These are phyloP conservation scores for Sporothrix brunneoviolacea DNA, from an alignment of 2,329 filamentous ascomycete species.

Conservation along the genomic window DNA sequence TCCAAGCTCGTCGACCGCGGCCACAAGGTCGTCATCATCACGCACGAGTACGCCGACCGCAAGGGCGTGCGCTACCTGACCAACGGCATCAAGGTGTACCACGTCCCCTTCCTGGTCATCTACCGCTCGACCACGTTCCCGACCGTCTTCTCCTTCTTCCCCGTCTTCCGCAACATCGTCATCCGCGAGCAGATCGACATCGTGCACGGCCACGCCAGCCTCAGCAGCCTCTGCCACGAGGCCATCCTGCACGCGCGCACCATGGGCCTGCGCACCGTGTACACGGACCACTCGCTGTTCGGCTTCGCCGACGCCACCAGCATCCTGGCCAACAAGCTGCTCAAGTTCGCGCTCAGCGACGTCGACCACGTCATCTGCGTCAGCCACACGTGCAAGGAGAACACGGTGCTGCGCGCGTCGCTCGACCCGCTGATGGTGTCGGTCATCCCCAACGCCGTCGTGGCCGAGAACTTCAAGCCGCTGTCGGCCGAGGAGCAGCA, in stretches of 20 bases:
- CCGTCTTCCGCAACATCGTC: constrained; percentile 93
- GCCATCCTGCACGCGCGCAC: constrained; percentile 90
- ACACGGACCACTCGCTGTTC: constrained; percentile 95
- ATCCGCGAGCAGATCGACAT: constrained; percentile 94
- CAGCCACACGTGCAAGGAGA: constrained; percentile 98
- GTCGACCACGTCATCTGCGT: constrained; percentile 98
- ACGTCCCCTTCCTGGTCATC: constrained; percentile 92
- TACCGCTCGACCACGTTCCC: constrained; percentile 91
- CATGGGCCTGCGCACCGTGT: constrained; percentile 93
- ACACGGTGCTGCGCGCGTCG: constrained; percentile 89
- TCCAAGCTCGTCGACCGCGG: constrained; percentile 95
- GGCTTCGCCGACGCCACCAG: constrained; percentile 94
- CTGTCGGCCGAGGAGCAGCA: constrained; percentile 37
- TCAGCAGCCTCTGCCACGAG: constrained; percentile 91
- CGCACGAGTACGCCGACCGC: constrained; percentile 85
- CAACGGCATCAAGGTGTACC: constrained; percentile 96
- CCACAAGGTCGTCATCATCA: constrained; percentile 97
- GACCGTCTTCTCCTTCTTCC: constrained; percentile 97
- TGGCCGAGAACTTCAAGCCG: constrained; percentile 90
- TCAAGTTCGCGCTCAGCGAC: constrained; percentile 94
- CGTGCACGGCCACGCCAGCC: constrained; percentile 91
- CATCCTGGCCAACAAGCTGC: constrained; percentile 91
- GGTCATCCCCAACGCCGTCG: constrained; percentile 94
- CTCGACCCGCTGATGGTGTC: constrained; percentile 96
- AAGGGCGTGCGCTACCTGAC: constrained; percentile 92